Base-by-base conservation (phyloP, 257 asterid genomes). In the Nicotiana knightiana region DNA sequence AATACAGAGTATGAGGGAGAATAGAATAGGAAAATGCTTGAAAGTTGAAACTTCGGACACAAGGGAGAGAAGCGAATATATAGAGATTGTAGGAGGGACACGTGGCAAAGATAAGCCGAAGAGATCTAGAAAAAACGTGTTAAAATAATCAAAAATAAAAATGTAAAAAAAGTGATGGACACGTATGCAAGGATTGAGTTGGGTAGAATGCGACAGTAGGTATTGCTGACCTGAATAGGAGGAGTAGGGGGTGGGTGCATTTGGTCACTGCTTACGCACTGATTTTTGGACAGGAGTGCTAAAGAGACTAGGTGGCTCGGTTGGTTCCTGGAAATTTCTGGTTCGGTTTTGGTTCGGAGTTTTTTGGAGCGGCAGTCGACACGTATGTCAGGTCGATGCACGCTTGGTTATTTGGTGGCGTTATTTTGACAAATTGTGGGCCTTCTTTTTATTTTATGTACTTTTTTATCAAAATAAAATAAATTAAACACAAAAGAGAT, bases 261-360 rank as follows among this genome's bases (percentile, higher is more conserved):
- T 67, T 67, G 76, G 92, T 90, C 93, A 90, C 76, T 83, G 95
- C 93, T 88, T 90, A 88, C 95, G 95, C 77, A 57, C 51, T 9
- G 35, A 0, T 48, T 70, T 86, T 90, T 91, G 92, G 95, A 86
- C 80, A 51, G 16, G 53, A 75, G 80, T 51, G 63, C 28, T 13
- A 1, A 46, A 71, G 12, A 18, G 8, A 21, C 61, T 48, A 73
- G 43, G 26, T 73, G 79, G 80, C 8, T 75, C 80, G 28, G 46
- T 12, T 26, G 63, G 28, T 75, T 16, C 80, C 0, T 3, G 17
- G 80, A 75, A 75, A 61, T 75, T 51, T 75, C 80, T 28, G 28
- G 80, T 51, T 73, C 43, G 79, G 62, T 73, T 48, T 6, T 46
- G 39, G 79, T 11, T 46, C 79, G 62, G 62, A 3, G 24, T 3